These are phyloP conservation scores for Heterobasidion irregulare DNA, from an alignment of 1,284 basidiomycete genomes.

Conservation along the genomic window DNA sequence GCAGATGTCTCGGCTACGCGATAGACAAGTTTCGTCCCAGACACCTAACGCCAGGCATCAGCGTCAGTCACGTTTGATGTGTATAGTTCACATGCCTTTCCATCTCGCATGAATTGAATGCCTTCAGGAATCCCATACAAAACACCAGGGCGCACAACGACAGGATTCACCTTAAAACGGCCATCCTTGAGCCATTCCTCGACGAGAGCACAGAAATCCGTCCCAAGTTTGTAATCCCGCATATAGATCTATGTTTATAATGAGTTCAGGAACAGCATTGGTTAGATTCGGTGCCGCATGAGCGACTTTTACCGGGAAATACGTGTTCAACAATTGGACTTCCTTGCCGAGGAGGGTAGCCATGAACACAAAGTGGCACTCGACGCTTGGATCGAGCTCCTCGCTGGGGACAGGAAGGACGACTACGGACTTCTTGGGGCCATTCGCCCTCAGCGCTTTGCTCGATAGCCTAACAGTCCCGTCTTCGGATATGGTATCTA, in stretches of 20 bases:
- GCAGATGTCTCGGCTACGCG: no score
- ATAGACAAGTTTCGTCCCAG: no score
- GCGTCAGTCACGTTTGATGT: no score
- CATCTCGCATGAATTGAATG: neutral
- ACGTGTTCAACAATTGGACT: neutral
- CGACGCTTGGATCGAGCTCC: neutral
- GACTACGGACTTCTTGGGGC: neutral
- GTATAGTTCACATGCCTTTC: neutral
- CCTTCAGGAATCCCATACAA: neutral
- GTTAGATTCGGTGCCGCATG: neutral
- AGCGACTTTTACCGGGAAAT: neutral
- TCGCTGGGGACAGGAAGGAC: neutral
- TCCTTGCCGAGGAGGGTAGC: neutral
- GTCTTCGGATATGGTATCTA: constrained; percentile 15
- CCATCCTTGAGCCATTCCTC: neutral
- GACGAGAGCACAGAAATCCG: neutral
- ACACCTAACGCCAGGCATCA: no score
- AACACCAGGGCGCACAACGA: neutral
- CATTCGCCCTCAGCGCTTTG: neutral
- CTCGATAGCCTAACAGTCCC: neutral
- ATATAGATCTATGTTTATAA: neutral
- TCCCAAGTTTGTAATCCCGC: neutral
- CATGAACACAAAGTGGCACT: neutral
- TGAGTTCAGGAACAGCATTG: neutral
- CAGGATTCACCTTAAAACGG: neutral